phyloP scores from a whole-genome alignment of 495 filamentous ascomycete species.

The Elasticomyces elasticus region DNA sequence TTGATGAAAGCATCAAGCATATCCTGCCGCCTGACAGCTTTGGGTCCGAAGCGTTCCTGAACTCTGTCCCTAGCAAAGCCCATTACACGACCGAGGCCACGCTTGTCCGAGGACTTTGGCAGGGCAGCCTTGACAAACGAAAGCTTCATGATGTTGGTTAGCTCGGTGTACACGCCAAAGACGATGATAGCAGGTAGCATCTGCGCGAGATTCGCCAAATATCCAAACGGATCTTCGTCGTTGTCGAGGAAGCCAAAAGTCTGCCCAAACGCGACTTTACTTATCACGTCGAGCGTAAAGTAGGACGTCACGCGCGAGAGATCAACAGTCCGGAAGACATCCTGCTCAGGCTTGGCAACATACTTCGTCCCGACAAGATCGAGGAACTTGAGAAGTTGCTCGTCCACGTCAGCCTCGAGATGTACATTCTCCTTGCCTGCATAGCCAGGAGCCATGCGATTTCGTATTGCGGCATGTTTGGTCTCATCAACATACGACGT shows the following conservation, averaged over 20 bases:
- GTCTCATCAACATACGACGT: slow-evolving; percentile 32
- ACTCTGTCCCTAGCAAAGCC: slow-evolving; percentile 26
- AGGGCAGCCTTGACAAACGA: slow-evolving; percentile 29
- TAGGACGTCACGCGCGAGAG: slow-evolving; percentile 36
- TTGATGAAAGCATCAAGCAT: slow-evolving; percentile 40
- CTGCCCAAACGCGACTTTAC: slow-evolving; percentile 42
- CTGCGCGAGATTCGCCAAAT: slow-evolving; percentile 23
- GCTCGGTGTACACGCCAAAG: slow-evolving; percentile 25
- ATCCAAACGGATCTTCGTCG: slow-evolving; percentile 26
- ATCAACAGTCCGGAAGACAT: slow-evolving; percentile 34
- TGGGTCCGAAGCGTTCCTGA: slow-evolving; percentile 23
- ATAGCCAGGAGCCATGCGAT: slow-evolving; percentile 36
- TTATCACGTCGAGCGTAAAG: slow-evolving; percentile 45
- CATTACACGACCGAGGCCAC: slow-evolving; percentile 27
- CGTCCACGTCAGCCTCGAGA: slow-evolving; percentile 40
- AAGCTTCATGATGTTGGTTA: slow-evolving; percentile 24
- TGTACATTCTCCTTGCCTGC: slow-evolving; percentile 40
- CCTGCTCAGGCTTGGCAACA: slow-evolving; percentile 22
- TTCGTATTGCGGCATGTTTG: slow-evolving; percentile 33
- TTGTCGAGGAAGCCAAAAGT: slow-evolving; percentile 38
- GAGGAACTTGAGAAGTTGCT: slow-evolving; percentile 32
- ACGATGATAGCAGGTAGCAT: slow-evolving; percentile 26
- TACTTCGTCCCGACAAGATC: slow-evolving; percentile 31
- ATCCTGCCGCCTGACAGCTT: slow-evolving; percentile 26
- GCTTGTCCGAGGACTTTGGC: slow-evolving; percentile 26